A percentile compares a stretch with the other conserved stretches of the same genome.
phyloP scores from a whole-genome alignment of 768 basidiomycete species.

The Ramaria sp. region DNA sequence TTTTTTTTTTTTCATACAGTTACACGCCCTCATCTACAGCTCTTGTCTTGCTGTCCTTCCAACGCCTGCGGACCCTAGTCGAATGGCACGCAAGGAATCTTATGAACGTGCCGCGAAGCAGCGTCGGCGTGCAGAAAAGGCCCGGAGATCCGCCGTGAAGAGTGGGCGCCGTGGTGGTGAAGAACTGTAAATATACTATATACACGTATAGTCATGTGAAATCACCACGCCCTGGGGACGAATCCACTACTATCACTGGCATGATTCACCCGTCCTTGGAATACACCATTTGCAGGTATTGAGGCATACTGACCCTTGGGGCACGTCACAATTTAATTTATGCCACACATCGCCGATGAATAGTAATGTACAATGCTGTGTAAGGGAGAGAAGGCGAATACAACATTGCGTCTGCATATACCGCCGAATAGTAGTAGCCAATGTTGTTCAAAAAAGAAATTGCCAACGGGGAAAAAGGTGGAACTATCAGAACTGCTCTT shows the following conservation, averaged over 20 bases:
- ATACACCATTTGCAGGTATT: too few relatives aligned
- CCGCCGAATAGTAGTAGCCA: too few relatives aligned
- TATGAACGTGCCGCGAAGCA: constrained; percentile 36
- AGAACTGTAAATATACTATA: constrained; percentile 10
- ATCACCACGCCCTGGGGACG: too few relatives aligned
- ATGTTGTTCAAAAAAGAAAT: too few relatives aligned
- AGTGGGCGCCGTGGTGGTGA: constrained; percentile 21
- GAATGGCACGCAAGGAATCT: constrained; percentile 40
- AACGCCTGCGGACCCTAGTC: constrained; percentile 43
- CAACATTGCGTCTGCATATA: too few relatives aligned
- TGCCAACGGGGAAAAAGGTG: neutral
- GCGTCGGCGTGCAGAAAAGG: constrained; percentile 39
- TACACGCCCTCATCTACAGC: constrained; percentile 38
- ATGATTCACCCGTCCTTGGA: too few relatives aligned
- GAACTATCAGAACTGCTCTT: constrained; percentile 1
- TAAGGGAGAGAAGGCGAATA: too few relatives aligned
- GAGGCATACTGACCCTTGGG: too few relatives aligned
- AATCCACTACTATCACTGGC: too few relatives aligned
- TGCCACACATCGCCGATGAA: too few relatives aligned
- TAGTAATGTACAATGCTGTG: too few relatives aligned
- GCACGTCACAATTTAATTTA: too few relatives aligned
- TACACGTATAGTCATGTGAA: neutral
- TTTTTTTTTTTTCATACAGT: constrained; percentile 33
- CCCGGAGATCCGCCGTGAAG: constrained; percentile 35
- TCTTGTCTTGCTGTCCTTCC: constrained; percentile 36